Evolutionary conservation across 441 rosid genomes (phyloP), one percentile per base, ranked within the genome.

Genomic region (Populus hybrid): DNA sequence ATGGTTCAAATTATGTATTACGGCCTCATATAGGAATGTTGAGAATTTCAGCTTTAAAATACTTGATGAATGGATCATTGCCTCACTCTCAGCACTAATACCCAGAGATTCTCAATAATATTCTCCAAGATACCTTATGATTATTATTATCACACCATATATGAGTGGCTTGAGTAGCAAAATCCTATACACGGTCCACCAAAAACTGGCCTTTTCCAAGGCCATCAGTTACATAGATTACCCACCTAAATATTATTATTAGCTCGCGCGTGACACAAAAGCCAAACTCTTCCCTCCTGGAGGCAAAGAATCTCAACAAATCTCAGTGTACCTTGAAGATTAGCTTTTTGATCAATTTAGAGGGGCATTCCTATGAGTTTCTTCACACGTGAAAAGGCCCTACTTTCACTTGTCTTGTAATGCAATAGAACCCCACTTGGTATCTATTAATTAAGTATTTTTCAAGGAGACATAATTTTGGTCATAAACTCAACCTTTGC

Each of bases 181-280:
- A 61, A 61, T 40, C 32, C 42, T 40, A 11, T 6, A 4, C 5
- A 40, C 34, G 81, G 81, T 71, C 81, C 71, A 34, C 75, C 42
- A 20, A 61, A 59, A 14, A 59, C 74, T 78, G 64, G 26, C 16
- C 10, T 67, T 7, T 79, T 8, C 36, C 71, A 70, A 64, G 70
- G 71, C 77, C 72, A 78, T n/a, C 68, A 75, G 65, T 6, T 71
- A 36, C 30, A 72, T 84, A 86, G 32, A 30, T 30, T 3, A 30
- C 32, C 32, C 32, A 30, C 32, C 3, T 30, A 30, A 30, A 30
- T 30, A 30, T 30, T 30, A 21, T 20, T 59, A 30, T 75, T 66
- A 66, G 57, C 91, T 70, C 32, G 32, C 32, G 32, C 81, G 87
- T 90, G 91, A 87, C 88, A 85, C 70, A 87, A 82, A 75, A 90